Percentiles rank a stretch among this genome's conserved stretches.
Conservation (phyloP, 441 rosid genomes). For the Jatropha podagrica region DNA sequence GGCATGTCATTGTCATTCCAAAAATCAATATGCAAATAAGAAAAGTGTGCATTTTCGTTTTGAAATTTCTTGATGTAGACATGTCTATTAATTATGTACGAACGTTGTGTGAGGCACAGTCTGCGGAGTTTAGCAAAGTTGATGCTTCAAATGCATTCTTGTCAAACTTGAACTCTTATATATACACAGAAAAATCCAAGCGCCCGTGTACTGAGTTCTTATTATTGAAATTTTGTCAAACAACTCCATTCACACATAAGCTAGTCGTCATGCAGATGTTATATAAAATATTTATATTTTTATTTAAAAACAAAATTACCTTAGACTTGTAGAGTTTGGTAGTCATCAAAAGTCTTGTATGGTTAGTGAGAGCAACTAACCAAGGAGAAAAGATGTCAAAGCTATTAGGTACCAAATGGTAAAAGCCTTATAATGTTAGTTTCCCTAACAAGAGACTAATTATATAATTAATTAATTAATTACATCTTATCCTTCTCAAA, state of each 20-base stretch:
- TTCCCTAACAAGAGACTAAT: slow-evolving; percentile 51
- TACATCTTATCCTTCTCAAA: slow-evolving; percentile 10
- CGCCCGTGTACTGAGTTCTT: slow-evolving; percentile 21
- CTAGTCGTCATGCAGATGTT: slow-evolving; percentile 40
- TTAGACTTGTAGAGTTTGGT: slow-evolving; percentile 32
- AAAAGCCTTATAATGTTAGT: slow-evolving; percentile 33
- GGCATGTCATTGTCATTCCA: too few relatives aligned
- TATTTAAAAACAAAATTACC: not conserved
- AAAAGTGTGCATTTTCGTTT: too few relatives aligned
- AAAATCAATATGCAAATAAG: too few relatives aligned
- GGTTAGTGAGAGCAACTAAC: slow-evolving; percentile 46
- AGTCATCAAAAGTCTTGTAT: slow-evolving; percentile 41
- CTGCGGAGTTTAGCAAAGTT: too few relatives aligned
- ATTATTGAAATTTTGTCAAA: not conserved
- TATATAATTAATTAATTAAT: not conserved
- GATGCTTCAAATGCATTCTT: not conserved
- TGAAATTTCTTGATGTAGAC: too few relatives aligned
- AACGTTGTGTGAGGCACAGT: too few relatives aligned
- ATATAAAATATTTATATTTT: not conserved
- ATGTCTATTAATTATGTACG: too few relatives aligned
- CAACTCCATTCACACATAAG: slow-evolving; percentile 19
- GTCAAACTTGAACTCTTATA: slow-evolving; percentile 21
- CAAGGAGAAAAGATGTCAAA: slow-evolving; percentile 36
- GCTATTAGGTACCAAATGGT: slow-evolving; percentile 46
- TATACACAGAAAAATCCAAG: slow-evolving; percentile 26